Percentiles rank a stretch among this genome's conserved stretches.
These are phyloP conservation scores for Porpolomopsis calyptriformis DNA, from an alignment of 768 basidiomycete genomes.

Conservation along the genomic window DNA sequence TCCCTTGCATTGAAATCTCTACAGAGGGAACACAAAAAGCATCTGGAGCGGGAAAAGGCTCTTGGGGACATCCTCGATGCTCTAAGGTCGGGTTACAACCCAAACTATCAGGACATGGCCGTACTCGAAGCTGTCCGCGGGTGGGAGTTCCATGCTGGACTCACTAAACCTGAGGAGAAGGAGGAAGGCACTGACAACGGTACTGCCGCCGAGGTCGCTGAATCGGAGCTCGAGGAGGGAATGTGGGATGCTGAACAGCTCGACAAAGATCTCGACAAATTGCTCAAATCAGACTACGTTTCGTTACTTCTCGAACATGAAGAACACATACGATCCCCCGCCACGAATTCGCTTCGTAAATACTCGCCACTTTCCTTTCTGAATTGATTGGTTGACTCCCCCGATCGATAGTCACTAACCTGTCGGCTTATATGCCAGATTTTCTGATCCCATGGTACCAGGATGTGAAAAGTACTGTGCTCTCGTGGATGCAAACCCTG, in stretches of 20 bases:
- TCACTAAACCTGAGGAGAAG: constrained; percentile 30
- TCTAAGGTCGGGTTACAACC: constrained; percentile 83
- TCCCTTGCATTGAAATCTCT: constrained; percentile 69
- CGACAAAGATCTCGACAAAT: constrained; percentile 41
- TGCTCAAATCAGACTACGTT: constrained; percentile 60
- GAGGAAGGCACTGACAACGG: constrained; percentile 23
- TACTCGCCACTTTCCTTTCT: constrained; percentile 11
- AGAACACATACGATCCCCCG: constrained; percentile 43
- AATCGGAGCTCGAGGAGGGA: constrained; percentile 43
- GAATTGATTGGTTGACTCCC: background rate
- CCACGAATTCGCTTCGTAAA: constrained; percentile 47
- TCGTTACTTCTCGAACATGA: constrained; percentile 72
- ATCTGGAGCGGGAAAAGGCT: constrained; percentile 62
- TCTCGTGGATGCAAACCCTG: constrained; percentile 52
- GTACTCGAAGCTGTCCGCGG: constrained; percentile 94
- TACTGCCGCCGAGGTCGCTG: constrained; percentile 22
- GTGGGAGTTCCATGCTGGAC: constrained; percentile 67
- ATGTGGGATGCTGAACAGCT: constrained; percentile 52
- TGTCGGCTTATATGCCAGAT: constrained; percentile 81
- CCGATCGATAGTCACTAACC: constrained; percentile 54
- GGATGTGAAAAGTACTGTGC: constrained; percentile 44
- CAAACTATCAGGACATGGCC: constrained; percentile 99
- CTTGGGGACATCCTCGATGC: constrained; percentile 77
- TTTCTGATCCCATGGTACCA: constrained; percentile 65
- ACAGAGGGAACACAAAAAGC: constrained; percentile 57